Conservation (phyloP, 257 asterid species). For the Primulina eburnea region DNA sequence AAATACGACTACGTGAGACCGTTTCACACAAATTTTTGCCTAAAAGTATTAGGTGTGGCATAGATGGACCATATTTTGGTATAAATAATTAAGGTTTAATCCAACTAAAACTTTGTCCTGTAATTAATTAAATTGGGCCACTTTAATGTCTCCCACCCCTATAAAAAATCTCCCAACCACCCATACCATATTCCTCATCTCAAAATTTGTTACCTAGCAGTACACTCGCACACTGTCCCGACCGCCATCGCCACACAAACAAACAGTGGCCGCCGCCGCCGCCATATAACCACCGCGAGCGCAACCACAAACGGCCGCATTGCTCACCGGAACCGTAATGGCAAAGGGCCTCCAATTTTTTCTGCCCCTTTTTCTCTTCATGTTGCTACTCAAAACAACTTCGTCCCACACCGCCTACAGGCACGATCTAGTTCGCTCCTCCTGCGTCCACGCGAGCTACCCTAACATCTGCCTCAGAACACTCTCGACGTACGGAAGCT, state of each 20-base stretch:
- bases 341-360: slow-evolving; percentile 1
- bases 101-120: too few species aligned
- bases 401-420: slow-evolving; percentile 14
- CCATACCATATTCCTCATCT: background rate
- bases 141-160: background rate
- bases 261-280: background rate
- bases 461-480: slow-evolving; percentile 78
- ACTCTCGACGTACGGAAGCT: slow-evolving; percentile 61
- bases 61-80: too few species aligned
- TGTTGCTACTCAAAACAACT: slow-evolving; percentile 14
- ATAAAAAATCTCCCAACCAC: too few species aligned
- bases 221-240: too few species aligned
- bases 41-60: too few species aligned
- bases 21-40: too few species aligned
- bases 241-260: background rate
- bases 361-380: slow-evolving; percentile 28
- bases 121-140: too few species aligned
- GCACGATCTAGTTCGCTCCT: slow-evolving; percentile 49
- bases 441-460: slow-evolving; percentile 90
- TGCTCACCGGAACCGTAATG: slow-evolving; percentile 15
- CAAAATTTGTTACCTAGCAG: background rate
- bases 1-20: too few species aligned
- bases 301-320: background rate
- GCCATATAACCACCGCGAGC: background rate
- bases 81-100: too few species aligned